phyloP scores from a whole-genome alignment of 176 grass and related monocot genomes.

The Urochloa ruziziensis region DNA sequence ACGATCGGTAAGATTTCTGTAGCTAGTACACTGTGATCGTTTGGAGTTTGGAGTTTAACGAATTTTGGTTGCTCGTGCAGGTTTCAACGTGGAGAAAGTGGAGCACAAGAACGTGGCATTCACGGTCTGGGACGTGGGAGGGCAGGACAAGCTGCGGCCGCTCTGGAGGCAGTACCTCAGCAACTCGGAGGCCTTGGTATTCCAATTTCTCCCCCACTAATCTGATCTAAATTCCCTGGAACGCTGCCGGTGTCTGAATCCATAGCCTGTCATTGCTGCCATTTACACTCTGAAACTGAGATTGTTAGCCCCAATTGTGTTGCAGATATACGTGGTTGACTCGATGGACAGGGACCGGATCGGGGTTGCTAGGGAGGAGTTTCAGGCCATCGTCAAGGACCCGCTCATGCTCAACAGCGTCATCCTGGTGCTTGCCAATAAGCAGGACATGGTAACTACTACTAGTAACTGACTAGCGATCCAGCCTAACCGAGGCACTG shows the following conservation, averaged over 20 bases:
- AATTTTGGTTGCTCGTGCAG: not conserved
- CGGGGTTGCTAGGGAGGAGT: constrained; percentile 11
- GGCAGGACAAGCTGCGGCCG: constrained; percentile 41
- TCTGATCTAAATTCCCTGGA: not conserved
- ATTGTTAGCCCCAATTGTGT: not conserved
- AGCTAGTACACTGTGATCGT: not conserved
- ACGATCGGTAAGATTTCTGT: not conserved
- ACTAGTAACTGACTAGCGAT: too few relatives aligned
- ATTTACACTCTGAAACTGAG: not conserved
- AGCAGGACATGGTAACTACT: constrained; percentile 36
- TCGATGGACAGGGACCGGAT: constrained; percentile 35
- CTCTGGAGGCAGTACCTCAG: constrained; percentile 32
- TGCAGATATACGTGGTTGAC: constrained; percentile 35
- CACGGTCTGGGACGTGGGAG: constrained; percentile 46
- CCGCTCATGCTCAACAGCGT: constrained; percentile 39
- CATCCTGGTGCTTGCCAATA: constrained; percentile 36
- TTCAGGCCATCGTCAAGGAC: constrained; percentile 28
- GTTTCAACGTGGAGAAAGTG: constrained; percentile 39
- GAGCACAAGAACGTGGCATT: constrained; percentile 39
- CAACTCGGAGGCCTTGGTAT: constrained; percentile 32
- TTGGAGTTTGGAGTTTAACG: too few relatives aligned
- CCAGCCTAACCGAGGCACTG: not conserved
- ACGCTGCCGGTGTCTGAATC: not conserved
- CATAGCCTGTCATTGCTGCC: not conserved
- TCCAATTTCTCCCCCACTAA: not conserved